Percentiles rank a stretch among this genome's conserved stretches.
These are phyloP conservation scores for Plectosphaerella sp. DNA, from an alignment of 2,329 filamentous ascomycete species.

Conservation along the genomic window DNA sequence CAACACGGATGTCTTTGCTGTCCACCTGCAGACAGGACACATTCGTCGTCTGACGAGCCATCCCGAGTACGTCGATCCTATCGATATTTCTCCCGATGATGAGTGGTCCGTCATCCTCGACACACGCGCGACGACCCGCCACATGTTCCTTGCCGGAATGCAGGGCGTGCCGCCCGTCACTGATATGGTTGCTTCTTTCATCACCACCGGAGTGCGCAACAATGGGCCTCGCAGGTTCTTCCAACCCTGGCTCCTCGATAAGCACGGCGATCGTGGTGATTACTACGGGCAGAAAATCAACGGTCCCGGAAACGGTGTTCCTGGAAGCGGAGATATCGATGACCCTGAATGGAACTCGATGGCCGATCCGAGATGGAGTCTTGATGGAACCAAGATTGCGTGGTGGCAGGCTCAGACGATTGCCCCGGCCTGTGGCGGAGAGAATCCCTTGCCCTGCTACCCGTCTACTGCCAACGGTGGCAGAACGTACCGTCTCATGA, in stretches of 20 bases:
- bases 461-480: slow-evolving; percentile 29
- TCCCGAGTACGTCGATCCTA: slow-evolving; percentile 33
- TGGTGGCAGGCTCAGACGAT: slow-evolving; percentile 31
- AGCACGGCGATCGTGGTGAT: slow-evolving; percentile 30
- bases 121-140: slow-evolving; percentile 28
- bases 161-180: slow-evolving; percentile 30
- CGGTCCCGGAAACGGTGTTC: slow-evolving; percentile 18
- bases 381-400: slow-evolving; percentile 32
- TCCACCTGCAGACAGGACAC: slow-evolving; percentile 26
- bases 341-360: slow-evolving; percentile 38
- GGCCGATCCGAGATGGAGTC: slow-evolving; percentile 33
- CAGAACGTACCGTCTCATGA: slow-evolving; percentile 30
- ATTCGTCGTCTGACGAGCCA: slow-evolving; percentile 32
- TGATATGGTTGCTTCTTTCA: slow-evolving; percentile 23
- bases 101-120: slow-evolving; percentile 33
- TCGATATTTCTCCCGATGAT: slow-evolving; percentile 32
- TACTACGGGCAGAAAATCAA: slow-evolving; percentile 37
- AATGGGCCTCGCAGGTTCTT: slow-evolving; percentile 37
- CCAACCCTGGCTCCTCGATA: slow-evolving; percentile 33
- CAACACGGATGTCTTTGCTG: slow-evolving; percentile 36
- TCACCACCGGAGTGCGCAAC: slow-evolving; percentile 31
- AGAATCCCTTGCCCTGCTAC: slow-evolving; percentile 32
- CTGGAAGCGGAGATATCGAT: slow-evolving; percentile 23
- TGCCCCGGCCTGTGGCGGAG: slow-evolving; percentile 32
- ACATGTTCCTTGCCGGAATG: slow-evolving; percentile 29